A percentile compares a stretch with the other conserved stretches of the same genome.
Conservation (phyloP, 768 basidiomycete genomes). For the Melanogaster broomeanus region DNA sequence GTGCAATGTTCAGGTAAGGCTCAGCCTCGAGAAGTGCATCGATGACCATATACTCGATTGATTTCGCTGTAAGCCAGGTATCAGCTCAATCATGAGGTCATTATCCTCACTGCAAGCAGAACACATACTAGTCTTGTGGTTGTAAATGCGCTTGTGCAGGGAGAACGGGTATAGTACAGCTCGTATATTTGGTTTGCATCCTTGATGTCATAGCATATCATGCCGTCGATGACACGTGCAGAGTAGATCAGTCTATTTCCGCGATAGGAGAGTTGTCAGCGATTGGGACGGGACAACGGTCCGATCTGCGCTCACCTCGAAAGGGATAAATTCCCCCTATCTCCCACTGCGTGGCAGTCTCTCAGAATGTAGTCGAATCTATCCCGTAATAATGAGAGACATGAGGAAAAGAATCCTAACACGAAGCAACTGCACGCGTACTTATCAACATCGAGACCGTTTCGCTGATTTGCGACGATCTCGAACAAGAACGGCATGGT, state of each 20-base stretch:
- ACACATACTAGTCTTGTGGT: slow-evolving; percentile 54
- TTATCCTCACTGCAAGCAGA: too few species aligned
- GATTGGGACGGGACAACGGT: not conserved
- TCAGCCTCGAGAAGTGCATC: slow-evolving; percentile 77
- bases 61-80: slow-evolving; percentile 50
- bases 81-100: not conserved
- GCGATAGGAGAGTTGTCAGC: not conserved
- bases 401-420: not conserved
- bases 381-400: not conserved
- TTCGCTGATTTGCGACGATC: slow-evolving; percentile 79
- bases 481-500: slow-evolving; percentile 81
- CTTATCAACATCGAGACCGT: slow-evolving; percentile 90
- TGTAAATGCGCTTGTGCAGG: slow-evolving; percentile 82
- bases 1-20: slow-evolving; percentile 58
- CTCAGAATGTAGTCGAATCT: slow-evolving; percentile 85
- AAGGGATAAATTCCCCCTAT: slow-evolving; percentile 51
- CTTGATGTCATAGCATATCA: slow-evolving; percentile 83
- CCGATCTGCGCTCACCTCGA: slow-evolving; percentile 38
- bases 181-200: slow-evolving; percentile 77
- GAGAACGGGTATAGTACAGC: slow-evolving; percentile 70
- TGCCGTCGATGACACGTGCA: slow-evolving; percentile 69
- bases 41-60: slow-evolving; percentile 84
- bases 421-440: slow-evolving; percentile 28
- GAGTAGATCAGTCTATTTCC: slow-evolving; percentile 64
- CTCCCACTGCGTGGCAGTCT: slow-evolving; percentile 73